These are phyloP conservation scores for Chrysosporium keratinophilum DNA, from an alignment of 2,329 filamentous ascomycete species.

Conservation along the genomic window DNA sequence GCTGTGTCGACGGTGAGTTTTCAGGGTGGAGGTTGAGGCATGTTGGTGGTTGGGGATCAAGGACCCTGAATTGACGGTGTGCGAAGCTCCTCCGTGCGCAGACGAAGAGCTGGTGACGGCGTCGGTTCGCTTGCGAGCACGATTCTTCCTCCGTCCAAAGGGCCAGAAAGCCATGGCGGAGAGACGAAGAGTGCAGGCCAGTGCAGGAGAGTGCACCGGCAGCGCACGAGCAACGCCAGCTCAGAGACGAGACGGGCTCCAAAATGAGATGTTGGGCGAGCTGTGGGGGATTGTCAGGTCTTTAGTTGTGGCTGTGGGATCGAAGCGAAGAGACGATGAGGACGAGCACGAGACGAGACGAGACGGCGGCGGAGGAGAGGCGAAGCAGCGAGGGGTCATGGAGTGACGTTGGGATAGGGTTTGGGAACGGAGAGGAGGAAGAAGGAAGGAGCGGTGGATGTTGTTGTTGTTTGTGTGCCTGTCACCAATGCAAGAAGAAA, in stretches of 20 bases:
- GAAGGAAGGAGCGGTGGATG: neutral
- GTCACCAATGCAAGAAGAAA: conserved; percentile 1
- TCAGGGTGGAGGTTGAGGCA: conserved; percentile 17
- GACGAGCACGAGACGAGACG: too few species aligned
- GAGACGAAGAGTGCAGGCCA: conserved; percentile 19
- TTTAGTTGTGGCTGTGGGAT: too few species aligned
- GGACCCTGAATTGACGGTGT: conserved; percentile 19
- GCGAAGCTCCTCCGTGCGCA: conserved; percentile 23
- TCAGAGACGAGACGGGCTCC: neutral
- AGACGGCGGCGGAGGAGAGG: too few species aligned
- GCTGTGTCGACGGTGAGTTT: conserved; percentile 24
- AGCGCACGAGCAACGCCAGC: conserved; percentile 18
- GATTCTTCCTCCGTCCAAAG: conserved; percentile 64
- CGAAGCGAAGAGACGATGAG: too few species aligned
- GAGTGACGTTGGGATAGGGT: neutral
- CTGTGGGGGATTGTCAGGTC: too few species aligned
- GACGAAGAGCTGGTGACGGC: conserved; percentile 32
- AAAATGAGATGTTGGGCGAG: neutral
- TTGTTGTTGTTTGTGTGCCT: neutral
- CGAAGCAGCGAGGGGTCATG: neutral
- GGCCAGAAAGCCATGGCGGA: conserved; percentile 68
- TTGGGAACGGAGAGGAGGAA: neutral
- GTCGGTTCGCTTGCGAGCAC: conserved; percentile 49
- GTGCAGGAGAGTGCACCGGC: conserved; percentile 19
- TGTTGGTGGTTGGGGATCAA: conserved; percentile 10